A percentile compares a stretch with the other conserved stretches of the same genome.
These are phyloP conservation scores for Nitzschia sp. DNA, from an alignment of 108 stramenopile species.

Conservation along the genomic window DNA sequence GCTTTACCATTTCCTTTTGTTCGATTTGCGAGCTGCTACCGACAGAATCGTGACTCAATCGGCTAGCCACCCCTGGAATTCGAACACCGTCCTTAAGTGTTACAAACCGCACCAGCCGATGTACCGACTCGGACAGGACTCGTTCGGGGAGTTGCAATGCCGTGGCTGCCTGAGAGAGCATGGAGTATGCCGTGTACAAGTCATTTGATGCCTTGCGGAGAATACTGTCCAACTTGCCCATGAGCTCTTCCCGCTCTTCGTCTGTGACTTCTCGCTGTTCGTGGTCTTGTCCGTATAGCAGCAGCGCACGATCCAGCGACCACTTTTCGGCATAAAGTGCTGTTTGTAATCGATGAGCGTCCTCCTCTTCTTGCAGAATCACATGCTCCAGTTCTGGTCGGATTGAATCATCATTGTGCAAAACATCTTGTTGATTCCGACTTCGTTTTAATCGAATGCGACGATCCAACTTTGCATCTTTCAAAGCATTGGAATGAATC, in stretches of 20 bases:
- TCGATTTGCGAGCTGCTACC: not conserved
- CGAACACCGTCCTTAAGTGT: constrained; percentile 41
- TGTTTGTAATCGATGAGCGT: constrained; percentile 29
- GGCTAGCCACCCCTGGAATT: constrained; percentile 49
- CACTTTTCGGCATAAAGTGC: constrained; percentile 55
- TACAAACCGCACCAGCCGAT: constrained; percentile 40
- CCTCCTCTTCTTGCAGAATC: constrained; percentile 47
- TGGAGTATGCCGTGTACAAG: constrained; percentile 48
- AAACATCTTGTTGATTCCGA: not conserved
- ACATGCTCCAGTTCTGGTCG: constrained; percentile 49
- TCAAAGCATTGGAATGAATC: constrained; percentile 30
- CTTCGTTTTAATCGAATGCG: constrained; percentile 25
- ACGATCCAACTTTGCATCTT: constrained; percentile 38
- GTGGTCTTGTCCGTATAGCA: constrained; percentile 33
- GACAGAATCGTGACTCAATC: constrained; percentile 16
- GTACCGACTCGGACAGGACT: constrained; percentile 34
- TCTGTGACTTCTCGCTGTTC: constrained; percentile 10
- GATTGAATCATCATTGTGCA: constrained; percentile 19
- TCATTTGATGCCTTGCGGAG: constrained; percentile 43
- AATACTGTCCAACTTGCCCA: constrained; percentile 25
- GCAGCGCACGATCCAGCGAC: constrained; percentile 58
- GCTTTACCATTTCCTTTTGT: constrained; percentile 9
- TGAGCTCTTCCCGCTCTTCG: constrained; percentile 38
- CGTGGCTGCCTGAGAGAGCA: constrained; percentile 28
- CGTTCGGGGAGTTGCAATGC: constrained; percentile 38